phyloP scores from a whole-genome alignment of 2,329 filamentous ascomycete genomes.

The Penicillium sp. region DNA sequence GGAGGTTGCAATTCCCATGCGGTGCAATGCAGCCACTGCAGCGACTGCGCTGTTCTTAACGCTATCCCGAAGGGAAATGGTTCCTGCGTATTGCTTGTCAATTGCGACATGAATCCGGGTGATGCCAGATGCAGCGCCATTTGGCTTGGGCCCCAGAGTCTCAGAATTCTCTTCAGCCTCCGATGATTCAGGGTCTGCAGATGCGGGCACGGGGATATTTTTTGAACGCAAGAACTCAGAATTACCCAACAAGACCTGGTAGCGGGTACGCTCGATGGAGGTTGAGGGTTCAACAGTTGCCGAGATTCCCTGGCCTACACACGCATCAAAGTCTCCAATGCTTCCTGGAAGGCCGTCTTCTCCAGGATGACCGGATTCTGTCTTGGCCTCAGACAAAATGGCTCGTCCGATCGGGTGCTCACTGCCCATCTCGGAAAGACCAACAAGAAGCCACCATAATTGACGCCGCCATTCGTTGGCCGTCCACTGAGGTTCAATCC shows the following conservation, averaged over 20 bases:
- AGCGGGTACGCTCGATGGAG: conserved; percentile 67
- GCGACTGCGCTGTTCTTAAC: conserved; percentile 86
- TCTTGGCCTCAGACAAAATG: conserved; percentile 73
- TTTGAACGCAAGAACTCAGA: conserved; percentile 72
- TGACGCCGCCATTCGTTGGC: conserved; percentile 66
- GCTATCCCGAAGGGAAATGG: conserved; percentile 81
- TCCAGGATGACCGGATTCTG: conserved; percentile 68
- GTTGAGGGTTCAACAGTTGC: conserved; percentile 77
- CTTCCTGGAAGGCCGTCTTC: conserved; percentile 80
- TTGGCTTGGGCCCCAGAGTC: conserved; percentile 33
- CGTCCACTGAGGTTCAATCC: conserved; percentile 69
- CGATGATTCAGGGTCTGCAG: conserved; percentile 38
- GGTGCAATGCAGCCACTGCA: conserved; percentile 76
- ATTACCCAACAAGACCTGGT: conserved; percentile 83
- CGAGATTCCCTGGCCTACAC: conserved; percentile 81
- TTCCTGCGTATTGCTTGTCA: conserved; percentile 76
- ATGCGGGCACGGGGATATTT: conserved; percentile 55
- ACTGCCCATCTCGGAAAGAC: conserved; percentile 91
- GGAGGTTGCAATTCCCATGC: conserved; percentile 81
- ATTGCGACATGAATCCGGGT: conserved; percentile 93
- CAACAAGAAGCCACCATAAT: conserved; percentile 94
- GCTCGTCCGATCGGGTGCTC: conserved; percentile 96
- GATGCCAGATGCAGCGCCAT: conserved; percentile 61
- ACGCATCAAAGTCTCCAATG: conserved; percentile 79
- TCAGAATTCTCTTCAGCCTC: conserved; percentile 19